These are phyloP conservation scores for Epichloe brachyelytri DNA, from an alignment of 2,329 filamentous ascomycete species.

Conservation along the genomic window DNA sequence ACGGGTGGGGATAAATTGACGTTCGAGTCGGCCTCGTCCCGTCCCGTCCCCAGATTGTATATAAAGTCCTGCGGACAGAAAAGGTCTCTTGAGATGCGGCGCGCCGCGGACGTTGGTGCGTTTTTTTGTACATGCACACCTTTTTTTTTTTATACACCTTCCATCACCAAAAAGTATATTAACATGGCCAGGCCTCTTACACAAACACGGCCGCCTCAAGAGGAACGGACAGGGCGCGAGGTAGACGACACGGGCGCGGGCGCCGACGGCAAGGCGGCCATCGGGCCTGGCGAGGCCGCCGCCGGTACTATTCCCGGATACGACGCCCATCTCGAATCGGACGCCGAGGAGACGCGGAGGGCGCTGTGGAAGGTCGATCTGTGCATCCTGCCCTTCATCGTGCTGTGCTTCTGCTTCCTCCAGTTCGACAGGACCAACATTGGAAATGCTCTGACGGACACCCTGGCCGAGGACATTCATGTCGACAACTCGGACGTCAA, in stretches of 20 bases:
- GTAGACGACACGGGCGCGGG: background rate
- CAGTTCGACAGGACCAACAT: conserved; percentile 27
- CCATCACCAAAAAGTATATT: no score
- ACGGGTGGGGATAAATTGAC: background rate
- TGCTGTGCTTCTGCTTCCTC: conserved; percentile 20
- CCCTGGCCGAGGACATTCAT: conserved; percentile 32
- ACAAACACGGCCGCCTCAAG: background rate
- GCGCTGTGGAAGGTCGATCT: conserved; percentile 16
- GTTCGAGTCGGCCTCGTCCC: no score
- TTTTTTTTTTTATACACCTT: no score
- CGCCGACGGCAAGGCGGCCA: background rate
- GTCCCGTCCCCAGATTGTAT: background rate
- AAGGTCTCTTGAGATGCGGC: no score
- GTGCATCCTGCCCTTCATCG: conserved; percentile 16
- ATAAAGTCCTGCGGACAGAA: background rate
- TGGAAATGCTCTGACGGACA: conserved; percentile 38
- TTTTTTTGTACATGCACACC: no score
- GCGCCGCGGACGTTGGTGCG: no score
- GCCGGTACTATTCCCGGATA: conserved; percentile 12
- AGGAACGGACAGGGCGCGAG: background rate
- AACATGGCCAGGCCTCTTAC: no score
- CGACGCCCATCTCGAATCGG: conserved; percentile 7
- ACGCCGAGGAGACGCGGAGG: conserved; percentile 5
- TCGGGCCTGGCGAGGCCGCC: conserved; percentile 1
- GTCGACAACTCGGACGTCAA: conserved; percentile 39